Base-by-base conservation (phyloP, 306 rosid genomes). In the Pterocarpus santalinus region DNA sequence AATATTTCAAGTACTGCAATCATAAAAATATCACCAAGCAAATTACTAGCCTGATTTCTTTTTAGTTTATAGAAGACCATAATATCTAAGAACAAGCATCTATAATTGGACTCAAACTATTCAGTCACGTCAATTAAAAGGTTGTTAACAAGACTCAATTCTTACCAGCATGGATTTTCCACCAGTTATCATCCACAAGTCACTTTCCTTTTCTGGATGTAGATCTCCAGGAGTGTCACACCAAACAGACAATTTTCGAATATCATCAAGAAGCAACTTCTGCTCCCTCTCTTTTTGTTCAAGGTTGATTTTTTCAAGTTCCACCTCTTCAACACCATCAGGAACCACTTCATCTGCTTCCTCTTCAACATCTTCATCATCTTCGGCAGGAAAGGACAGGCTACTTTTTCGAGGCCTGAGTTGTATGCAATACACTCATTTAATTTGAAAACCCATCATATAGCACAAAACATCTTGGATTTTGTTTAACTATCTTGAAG, bases 291-390 rank as follows among this genome's bases (percentile, higher is more conserved):
- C 97, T 73, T 72, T 92, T 83, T 87, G 81, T 84, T 96, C 98
- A 81, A 96, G 99, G 79, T 87, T 84, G 79, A 96, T 84, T 86
- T 83, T 93, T 79, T 94, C 98, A 81, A 96, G 97, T 86, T 96
- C 99, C 56, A 96, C 98, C 88, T 96, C 99, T 84, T 96, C 98
- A 81, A 93, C 98, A 80, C 99, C 99, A 78, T 93, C 97, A 81
- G 99, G 99, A 81, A 96, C 99, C 76, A 96, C 90, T 88, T 93
- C 97, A 77, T 93, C 99, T 64, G 99, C 97, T 82, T 92, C 97
- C 85, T 96, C 99, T 87, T 96, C 98, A 78, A 89, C 89, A 87
- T 96, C 98, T 62, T 91, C 98, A 71, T 94, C 96, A 79, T 96
- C 99, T 88, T 96, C 99, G 2, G 89, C 87, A 80, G 94, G 92